Percentiles rank a stretch among this genome's conserved stretches.
Conservation (phyloP, 192 early-diverging fungal genomes). For the Backusella mclennaniae region DNA sequence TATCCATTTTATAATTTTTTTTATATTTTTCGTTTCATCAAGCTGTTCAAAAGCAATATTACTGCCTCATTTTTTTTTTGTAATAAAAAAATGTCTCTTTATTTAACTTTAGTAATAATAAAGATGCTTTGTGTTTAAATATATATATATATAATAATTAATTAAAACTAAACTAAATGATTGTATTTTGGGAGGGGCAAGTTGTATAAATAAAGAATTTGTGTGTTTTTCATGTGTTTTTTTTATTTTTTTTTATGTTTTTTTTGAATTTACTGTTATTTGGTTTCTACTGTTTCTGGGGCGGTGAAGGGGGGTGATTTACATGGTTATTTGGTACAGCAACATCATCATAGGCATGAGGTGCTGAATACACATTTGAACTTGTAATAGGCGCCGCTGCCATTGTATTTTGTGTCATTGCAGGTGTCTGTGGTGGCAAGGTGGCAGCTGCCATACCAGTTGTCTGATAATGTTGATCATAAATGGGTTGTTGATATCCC, state of each 20-base stretch:
- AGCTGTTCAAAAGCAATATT: neutral
- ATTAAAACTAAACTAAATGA: neutral
- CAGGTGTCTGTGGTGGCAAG: neutral
- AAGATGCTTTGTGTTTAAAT: neutral
- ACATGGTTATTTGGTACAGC: neutral
- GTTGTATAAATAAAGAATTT: neutral
- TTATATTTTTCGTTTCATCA: too few relatives aligned
- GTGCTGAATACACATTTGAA: slow-evolving; percentile 2
- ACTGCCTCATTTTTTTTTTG: neutral
- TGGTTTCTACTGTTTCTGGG: neutral
- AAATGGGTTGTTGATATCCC: neutral
- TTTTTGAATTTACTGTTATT: neutral
- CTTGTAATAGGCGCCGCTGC: neutral
- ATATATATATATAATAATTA: neutral
- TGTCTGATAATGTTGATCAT: neutral
- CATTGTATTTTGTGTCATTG: neutral
- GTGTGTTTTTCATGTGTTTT: neutral
- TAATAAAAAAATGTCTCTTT: neutral
- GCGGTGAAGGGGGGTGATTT: neutral
- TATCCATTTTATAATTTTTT: neutral
- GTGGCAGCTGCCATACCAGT: neutral
- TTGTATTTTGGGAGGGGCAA: neutral
- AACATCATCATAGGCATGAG: neutral
- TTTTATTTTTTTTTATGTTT: neutral
- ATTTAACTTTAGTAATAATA: neutral